Evolutionary conservation across 2,329 filamentous ascomycete genomes (phyloP).

Genomic region (Colletotrichum tropicale): DNA sequence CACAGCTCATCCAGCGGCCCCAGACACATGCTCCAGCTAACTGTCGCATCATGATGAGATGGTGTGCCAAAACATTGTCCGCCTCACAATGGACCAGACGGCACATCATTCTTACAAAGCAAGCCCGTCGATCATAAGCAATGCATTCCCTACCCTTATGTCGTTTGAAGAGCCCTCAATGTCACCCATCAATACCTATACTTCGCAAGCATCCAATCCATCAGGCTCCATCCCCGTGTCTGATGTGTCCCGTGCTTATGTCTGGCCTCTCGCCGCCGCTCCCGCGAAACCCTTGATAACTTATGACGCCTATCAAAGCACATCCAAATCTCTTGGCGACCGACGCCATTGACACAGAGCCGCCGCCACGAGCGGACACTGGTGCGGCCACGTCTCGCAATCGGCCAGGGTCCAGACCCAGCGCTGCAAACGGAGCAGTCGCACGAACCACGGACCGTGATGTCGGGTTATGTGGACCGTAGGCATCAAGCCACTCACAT

Average conservation of each 20-base stretch:
- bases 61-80: constrained; percentile 7
- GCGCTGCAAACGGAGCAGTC: neutral
- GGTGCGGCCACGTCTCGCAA: neutral
- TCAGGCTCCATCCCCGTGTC: neutral
- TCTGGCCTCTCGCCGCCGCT: neutral
- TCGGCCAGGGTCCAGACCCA: neutral
- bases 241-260: neutral
- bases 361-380: neutral
- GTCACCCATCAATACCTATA: neutral
- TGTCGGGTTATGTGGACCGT: neutral
- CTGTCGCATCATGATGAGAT: constrained; percentile 14
- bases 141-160: neutral
- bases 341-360: neutral
- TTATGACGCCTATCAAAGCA: constrained; percentile 7
- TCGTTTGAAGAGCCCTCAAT: neutral
- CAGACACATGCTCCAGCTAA: constrained; percentile 5
- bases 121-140: neutral
- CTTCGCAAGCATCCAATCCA: neutral
- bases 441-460: neutral
- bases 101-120: neutral
- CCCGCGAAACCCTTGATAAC: neutral
- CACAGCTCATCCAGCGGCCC: neutral
- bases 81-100: neutral
- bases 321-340: neutral
- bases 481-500: neutral